phyloP scores from a whole-genome alignment of 345 rosid species.

The Crucihimalaya himalaica region DNA sequence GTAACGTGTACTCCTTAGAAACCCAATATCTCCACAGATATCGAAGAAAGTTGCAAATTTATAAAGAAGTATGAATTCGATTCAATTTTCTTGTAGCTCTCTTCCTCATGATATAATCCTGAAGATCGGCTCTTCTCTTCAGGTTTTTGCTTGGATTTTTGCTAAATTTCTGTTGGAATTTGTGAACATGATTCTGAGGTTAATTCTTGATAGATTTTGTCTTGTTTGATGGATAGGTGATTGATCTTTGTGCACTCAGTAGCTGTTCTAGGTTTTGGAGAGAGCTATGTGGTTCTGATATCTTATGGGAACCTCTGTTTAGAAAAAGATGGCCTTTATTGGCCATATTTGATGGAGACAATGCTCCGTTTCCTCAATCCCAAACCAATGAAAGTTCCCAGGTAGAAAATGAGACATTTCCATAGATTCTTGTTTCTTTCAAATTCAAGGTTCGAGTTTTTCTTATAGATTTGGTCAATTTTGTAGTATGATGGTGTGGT shows the following conservation, averaged over 20 bases:
- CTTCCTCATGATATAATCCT: conserved; percentile 63
- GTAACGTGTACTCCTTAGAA: conserved; percentile 33
- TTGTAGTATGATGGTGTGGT: background rate
- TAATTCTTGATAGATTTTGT: conserved; percentile 12
- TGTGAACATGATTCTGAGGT: background rate
- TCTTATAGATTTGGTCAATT: background rate
- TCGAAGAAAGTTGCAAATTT: background rate
- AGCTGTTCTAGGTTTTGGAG: conserved; percentile 77
- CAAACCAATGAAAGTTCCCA: conserved; percentile 7
- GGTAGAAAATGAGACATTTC: conserved; percentile 19
- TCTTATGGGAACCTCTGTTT: conserved; percentile 64
- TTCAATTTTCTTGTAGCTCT: conserved; percentile 26
- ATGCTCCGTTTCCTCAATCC: background rate
- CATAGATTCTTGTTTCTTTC: conserved; percentile 17
- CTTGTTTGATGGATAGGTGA: conserved; percentile 40
- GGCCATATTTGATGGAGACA: conserved; percentile 9
- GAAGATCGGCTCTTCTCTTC: conserved; percentile 60
- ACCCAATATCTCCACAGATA: background rate
- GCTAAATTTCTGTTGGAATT: background rate
- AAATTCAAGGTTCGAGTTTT: background rate
- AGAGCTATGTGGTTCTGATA: conserved; percentile 60
- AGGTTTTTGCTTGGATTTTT: conserved; percentile 40
- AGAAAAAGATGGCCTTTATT: conserved; percentile 63
- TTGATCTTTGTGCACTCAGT: conserved; percentile 63
- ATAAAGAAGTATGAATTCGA: conserved; percentile 13